phyloP scores from a whole-genome alignment of 164 flowering plant species.

The Tetrastigma voinierianum region DNA sequence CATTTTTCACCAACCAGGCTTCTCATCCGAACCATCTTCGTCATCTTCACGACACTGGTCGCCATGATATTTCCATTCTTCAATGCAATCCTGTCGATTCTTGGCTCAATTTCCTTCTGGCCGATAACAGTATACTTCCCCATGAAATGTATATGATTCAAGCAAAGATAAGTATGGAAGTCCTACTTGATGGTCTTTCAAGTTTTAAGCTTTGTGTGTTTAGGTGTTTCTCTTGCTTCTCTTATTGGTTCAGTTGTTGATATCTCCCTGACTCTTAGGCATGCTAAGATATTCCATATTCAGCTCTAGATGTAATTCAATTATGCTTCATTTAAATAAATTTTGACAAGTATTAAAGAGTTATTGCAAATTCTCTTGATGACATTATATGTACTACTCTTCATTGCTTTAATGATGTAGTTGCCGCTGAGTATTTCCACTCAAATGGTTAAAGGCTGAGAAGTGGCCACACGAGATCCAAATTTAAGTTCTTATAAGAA shows the following conservation, averaged over 20 bases:
- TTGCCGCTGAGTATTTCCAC: no score
- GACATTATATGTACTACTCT: no score
- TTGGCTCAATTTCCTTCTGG: conserved; percentile 38
- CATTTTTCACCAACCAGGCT: conserved; percentile 28
- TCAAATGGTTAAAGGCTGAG: no score
- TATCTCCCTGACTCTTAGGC: conserved; percentile 21
- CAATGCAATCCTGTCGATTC: conserved; percentile 37
- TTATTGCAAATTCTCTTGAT: no score
- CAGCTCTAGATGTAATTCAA: no score
- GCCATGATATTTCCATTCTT: conserved; percentile 51
- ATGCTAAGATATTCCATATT: conserved; percentile 10
- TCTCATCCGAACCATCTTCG: conserved; percentile 21
- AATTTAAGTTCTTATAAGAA: no score
- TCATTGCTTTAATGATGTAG: no score
- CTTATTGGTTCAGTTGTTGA: conserved; percentile 36
- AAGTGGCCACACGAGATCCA: no score
- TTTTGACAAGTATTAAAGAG: no score
- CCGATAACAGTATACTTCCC: conserved; percentile 43
- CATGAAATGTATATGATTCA: conserved; percentile 32
- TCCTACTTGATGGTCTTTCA: conserved; percentile 26
- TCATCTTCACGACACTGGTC: conserved; percentile 27
- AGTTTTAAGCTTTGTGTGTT: conserved; percentile 11
- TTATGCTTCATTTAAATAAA: no score
- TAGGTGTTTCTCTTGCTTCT: conserved; percentile 24
- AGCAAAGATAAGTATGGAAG: conserved; percentile 29